phyloP scores from a whole-genome alignment of 179 eudicot species.

The Beta macrorhiza region DNA sequence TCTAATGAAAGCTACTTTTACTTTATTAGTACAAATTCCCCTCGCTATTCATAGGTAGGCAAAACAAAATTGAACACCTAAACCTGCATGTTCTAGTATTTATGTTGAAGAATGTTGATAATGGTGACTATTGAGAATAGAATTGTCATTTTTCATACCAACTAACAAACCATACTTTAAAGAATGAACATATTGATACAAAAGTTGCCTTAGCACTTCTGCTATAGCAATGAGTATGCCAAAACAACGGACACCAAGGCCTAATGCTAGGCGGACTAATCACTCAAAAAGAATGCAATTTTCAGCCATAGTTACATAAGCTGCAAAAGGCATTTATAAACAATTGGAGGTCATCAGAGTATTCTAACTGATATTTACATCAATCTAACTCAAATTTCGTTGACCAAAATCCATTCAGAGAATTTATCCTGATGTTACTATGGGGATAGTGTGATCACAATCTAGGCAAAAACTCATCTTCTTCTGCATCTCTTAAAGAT shows the following conservation, averaged over 20 bases:
- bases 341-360: constrained; percentile 31
- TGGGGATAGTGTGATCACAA: constrained; percentile 19
- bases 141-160: neutral
- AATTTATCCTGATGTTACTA: neutral
- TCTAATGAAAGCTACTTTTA: no score
- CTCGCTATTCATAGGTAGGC: no score
- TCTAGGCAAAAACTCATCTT: constrained; percentile 32
- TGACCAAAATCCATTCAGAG: constrained; percentile 14
- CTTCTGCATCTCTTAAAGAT: constrained; percentile 35
- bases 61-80: no score
- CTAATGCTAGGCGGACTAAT: constrained; percentile 6
- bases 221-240: constrained; percentile 13
- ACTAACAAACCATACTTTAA: neutral
- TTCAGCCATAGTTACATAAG: constrained; percentile 7
- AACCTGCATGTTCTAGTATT: no score
- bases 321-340: constrained; percentile 26
- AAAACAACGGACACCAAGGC: neutral
- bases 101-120: no score
- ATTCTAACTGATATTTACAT: constrained; percentile 35
- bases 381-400: constrained; percentile 26
- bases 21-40: no score
- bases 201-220: constrained; percentile 10
- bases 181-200: constrained; percentile 12
- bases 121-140: neutral
- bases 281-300: constrained; percentile 15